phyloP scores from a whole-genome alignment of 2,329 filamentous ascomycete species.

The Trichoderma asperellum region DNA sequence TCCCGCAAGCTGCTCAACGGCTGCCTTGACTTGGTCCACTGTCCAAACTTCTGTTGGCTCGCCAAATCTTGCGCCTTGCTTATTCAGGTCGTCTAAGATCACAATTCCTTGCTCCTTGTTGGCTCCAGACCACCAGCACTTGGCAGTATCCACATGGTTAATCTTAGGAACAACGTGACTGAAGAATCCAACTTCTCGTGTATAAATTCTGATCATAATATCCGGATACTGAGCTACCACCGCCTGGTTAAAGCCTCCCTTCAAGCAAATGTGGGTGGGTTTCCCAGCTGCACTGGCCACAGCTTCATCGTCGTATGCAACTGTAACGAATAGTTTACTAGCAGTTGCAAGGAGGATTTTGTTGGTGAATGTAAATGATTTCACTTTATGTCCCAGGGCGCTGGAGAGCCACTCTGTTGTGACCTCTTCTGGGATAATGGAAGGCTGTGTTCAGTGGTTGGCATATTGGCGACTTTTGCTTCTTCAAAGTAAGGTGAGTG shows the following conservation, averaged over 20 bases:
- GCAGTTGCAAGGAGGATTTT: conserved; percentile 13
- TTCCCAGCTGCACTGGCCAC: background rate
- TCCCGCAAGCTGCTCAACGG: conserved; percentile 13
- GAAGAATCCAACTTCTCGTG: conserved; percentile 13
- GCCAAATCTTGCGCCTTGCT: background rate
- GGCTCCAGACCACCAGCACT: conserved; percentile 2
- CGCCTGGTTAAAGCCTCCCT: conserved; percentile 11
- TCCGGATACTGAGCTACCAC: conserved; percentile 14
- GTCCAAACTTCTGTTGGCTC: conserved; percentile 7
- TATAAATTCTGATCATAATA: conserved; percentile 6
- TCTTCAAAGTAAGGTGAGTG: background rate
- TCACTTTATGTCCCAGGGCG: background rate
- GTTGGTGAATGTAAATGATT: background rate
- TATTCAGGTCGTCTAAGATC: background rate
- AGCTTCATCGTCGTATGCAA: conserved; percentile 8
- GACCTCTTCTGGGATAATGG: conserved; percentile 8
- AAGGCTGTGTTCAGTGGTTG: background rate
- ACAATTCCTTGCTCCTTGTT: conserved; percentile 8
- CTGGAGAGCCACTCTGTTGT: conserved; percentile 1
- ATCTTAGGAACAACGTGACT: background rate
- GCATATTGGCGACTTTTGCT: background rate
- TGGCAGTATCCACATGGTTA: background rate
- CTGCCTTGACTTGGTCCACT: conserved; percentile 4
- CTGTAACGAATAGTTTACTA: conserved; percentile 13
- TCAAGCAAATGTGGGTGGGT: background rate